Base-by-base conservation (phyloP, 306 rosid species). In the Elaeagnus macrophylla region DNA sequence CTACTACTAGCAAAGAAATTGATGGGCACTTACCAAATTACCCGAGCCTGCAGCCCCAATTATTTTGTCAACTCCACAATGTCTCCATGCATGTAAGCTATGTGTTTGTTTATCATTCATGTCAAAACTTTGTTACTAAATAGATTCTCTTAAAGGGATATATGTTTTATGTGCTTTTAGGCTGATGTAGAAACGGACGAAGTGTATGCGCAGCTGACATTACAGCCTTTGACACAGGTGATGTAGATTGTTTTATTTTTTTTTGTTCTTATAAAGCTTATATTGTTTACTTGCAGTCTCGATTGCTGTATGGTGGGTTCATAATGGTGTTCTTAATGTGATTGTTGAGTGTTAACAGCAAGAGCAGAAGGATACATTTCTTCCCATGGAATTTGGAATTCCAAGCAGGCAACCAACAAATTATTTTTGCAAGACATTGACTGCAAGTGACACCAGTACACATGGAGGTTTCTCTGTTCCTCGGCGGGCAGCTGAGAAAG, bases 401-500 rank as follows among this genome's bases (percentile, higher is more conserved):
- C 85, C 90, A 42, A 86, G 90, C 65, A 86, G 73, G 81, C 95
- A 86, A 75, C 95, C 95, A 18, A 68, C 95, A 0, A 86, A 86
- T 68, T 86, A 86, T 65, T 86, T 86, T 69, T 86, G 95, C 90
- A 86, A 86, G 83, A 86, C 90, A 54, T 65, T 86, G 73, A 86
- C 95, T 3, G 95, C 95, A 0, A 86, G 95, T 61, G 95, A 86
- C 71, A 86, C 95, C 13, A 86, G 95, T 64, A 86, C 95, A 20
- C 95, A 86, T 67, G 95, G 95, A 71, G 95, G 95, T 45, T 86
- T 86, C 69, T 86, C 95, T 51, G 95, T 86, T 73, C 95, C 95
- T 64, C 95, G 95, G 56, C 95, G 95, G 57, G 95, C 95, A 3
- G 95, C 95, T 6, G 95, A 86, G 73, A 86, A 86, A 86, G 95